Conservation (phyloP, 805 yeast species). For the Isabelozyma gotoi region DNA sequence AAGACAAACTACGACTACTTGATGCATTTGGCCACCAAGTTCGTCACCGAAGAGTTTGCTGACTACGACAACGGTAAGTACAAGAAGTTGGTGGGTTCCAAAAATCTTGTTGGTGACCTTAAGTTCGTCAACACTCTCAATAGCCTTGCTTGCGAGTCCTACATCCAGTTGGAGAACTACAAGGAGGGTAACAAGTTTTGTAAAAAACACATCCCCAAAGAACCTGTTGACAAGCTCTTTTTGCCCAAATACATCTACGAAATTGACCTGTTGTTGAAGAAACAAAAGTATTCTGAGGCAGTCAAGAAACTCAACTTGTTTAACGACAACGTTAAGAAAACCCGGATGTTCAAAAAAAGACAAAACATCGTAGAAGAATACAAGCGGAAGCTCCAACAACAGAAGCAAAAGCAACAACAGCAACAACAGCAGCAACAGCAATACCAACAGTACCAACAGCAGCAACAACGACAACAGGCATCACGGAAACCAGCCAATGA, state of each 20-base stretch:
- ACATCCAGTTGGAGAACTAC: slow-evolving; percentile 21
- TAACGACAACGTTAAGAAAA: slow-evolving; percentile 34
- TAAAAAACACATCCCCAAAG: slow-evolving; percentile 1
- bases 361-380: slow-evolving; percentile 27
- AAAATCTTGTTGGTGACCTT: slow-evolving; percentile 13
- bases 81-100: slow-evolving; percentile 6
- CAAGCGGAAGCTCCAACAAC: slow-evolving; percentile 23
- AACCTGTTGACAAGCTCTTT: slow-evolving; percentile 22
- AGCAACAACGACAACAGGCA: slow-evolving; percentile 38
- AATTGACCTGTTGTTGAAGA: slow-evolving; percentile 35
- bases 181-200: slow-evolving; percentile 25
- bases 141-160: slow-evolving; percentile 42
- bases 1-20: slow-evolving; percentile 46
- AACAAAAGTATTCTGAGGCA: slow-evolving; percentile 38
- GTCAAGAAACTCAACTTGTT: slow-evolving; percentile 32
- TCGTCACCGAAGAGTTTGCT: slow-evolving; percentile 19
- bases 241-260: slow-evolving; percentile 38
- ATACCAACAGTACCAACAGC: slow-evolving; percentile 48
- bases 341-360: slow-evolving; percentile 37
- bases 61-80: background rate
- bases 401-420: slow-evolving; percentile 34
- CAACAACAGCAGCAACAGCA: slow-evolving; percentile 44
- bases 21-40: slow-evolving; percentile 29
- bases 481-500: slow-evolving; percentile 52
- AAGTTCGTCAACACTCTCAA: slow-evolving; percentile 30